Evolutionary conservation across 2,329 filamentous ascomycete species (phyloP), one percentile per base, ranked within the genome.

Genomic region (Verticillium dahliae): DNA sequence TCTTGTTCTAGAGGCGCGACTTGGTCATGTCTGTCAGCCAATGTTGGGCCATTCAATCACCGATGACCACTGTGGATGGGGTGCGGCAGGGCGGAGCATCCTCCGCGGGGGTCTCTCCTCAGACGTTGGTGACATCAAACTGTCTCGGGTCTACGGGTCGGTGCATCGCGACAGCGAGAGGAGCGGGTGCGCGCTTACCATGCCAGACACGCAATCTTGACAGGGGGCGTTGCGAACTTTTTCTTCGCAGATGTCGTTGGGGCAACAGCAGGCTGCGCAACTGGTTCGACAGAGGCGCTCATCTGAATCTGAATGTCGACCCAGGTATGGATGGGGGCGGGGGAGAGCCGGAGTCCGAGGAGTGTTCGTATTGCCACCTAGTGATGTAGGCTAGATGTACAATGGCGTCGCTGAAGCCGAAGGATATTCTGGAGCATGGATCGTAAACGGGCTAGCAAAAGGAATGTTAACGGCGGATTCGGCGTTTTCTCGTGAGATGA

Each of bases 191-290:
- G 57, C 56, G 72, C 76, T 62, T 75, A 81, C 80, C 80, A 82
- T 60, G 79, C 75, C 61, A 82, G 73, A 65, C 80, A 82, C 27
- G 80, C 80, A 58, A 79, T 73, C 68, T 82, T 82, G 34, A 81
- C 79, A 1, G 80, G 80, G 57, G 80, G 80, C 34, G 74, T 73
- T 55, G 76, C 75, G 66, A 79, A 78, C 68, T 78, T 79, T 72
- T 75, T 76, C 64, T 65, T 66, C 33, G 64, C 60, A 57, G 62
- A 66, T 54, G 65, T 62, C 57, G 60, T 38, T 52, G 62, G 22
- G 13, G 38, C 56, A 11, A 65, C 27, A 27, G 63, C 56, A 27
- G 58, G n/a, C 41, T 50, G 41, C 14, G 41, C 41, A 56, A 60
- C 59, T 54, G 57, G 62, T 56, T 66, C 67, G 45, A 63, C 64